phyloP scores from a whole-genome alignment of 108 stramenopile species.

The Pseudonitzschia multiseries region DNA sequence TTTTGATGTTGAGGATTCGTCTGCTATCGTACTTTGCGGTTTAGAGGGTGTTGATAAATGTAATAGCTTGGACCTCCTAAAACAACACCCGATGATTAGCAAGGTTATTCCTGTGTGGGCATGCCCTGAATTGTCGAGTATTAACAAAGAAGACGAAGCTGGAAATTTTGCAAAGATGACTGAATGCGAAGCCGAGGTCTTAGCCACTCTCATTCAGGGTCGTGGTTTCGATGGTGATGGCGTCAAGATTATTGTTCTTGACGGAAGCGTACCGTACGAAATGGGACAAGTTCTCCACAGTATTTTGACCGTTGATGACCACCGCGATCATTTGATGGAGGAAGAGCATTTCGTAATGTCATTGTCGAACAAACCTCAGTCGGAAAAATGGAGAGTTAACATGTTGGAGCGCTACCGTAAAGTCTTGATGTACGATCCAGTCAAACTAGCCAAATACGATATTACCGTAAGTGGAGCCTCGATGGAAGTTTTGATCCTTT shows the following conservation, averaged over 20 bases:
- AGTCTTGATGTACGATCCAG: constrained; percentile 31
- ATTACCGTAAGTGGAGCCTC: constrained; percentile 12
- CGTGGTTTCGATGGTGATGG: constrained; percentile 11
- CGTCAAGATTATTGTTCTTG: constrained; percentile 24
- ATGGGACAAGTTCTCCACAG: constrained; percentile 36
- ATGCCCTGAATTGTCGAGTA: constrained; percentile 23
- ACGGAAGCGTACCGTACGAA: constrained; percentile 16
- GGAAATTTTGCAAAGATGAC: constrained; percentile 12
- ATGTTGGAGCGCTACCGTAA: constrained; percentile 38
- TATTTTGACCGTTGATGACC: constrained; percentile 18
- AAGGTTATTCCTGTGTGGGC: constrained; percentile 29
- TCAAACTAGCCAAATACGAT: constrained; percentile 19
- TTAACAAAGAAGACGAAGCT: neutral
- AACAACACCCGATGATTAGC: constrained; percentile 10
- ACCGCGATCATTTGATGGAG: constrained; percentile 8
- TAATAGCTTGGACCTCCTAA: constrained; percentile 15
- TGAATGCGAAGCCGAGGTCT: constrained; percentile 29
- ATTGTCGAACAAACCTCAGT: constrained; percentile 12
- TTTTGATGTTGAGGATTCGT: constrained; percentile 10
- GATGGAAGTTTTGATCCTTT: constrained; percentile 28
- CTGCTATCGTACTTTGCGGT: constrained; percentile 23
- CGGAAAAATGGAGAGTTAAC: constrained; percentile 20
- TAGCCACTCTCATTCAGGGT: constrained; percentile 5
- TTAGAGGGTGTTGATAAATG: constrained; percentile 21
- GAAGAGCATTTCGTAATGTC: constrained; percentile 19